These are phyloP conservation scores for Aspergillus alliaceus DNA, from an alignment of 2,329 filamentous ascomycete genomes.

Conservation along the genomic window DNA sequence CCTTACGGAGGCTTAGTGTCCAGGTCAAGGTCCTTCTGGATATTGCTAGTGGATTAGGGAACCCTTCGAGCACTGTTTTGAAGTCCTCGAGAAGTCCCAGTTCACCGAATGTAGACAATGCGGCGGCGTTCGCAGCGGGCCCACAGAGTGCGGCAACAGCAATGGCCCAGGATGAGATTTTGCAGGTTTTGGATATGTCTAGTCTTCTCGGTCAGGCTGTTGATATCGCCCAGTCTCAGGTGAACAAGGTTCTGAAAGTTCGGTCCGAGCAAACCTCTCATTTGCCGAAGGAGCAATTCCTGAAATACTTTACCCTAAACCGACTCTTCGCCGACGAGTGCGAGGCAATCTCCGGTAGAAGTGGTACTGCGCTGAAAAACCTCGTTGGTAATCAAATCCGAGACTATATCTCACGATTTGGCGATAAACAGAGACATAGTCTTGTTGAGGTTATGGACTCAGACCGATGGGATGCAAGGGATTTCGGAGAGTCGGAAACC, in stretches of 20 bases:
- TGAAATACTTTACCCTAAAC: slow-evolving; percentile 64
- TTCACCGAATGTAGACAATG: slow-evolving; percentile 44
- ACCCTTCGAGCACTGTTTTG: slow-evolving; percentile 38
- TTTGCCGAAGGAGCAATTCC: slow-evolving; percentile 56
- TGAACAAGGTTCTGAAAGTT: slow-evolving; percentile 64
- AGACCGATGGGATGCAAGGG: slow-evolving; percentile 65
- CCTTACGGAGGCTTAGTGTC: slow-evolving; percentile 77
- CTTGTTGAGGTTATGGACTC: slow-evolving; percentile 60
- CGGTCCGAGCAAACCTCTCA: slow-evolving; percentile 60
- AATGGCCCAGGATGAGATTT: slow-evolving; percentile 57
- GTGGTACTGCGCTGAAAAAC: slow-evolving; percentile 59
- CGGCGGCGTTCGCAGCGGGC: slow-evolving; percentile 26
- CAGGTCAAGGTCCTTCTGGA: slow-evolving; percentile 95
- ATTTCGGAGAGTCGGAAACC: slow-evolving; percentile 57
- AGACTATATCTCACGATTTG: slow-evolving; percentile 60
- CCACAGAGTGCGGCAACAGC: slow-evolving; percentile 27
- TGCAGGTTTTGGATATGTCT: slow-evolving; percentile 65
- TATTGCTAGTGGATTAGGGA: slow-evolving; percentile 67
- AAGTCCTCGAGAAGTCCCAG: slow-evolving; percentile 53
- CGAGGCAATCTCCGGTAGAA: slow-evolving; percentile 63
- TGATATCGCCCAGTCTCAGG: slow-evolving; percentile 64
- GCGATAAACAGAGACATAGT: slow-evolving; percentile 57
- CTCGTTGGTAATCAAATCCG: slow-evolving; percentile 64
- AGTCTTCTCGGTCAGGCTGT: slow-evolving; percentile 66
- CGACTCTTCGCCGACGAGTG: slow-evolving; percentile 66